phyloP scores from a whole-genome alignment of 306 rosid genomes.

The Vigna radiata region DNA sequence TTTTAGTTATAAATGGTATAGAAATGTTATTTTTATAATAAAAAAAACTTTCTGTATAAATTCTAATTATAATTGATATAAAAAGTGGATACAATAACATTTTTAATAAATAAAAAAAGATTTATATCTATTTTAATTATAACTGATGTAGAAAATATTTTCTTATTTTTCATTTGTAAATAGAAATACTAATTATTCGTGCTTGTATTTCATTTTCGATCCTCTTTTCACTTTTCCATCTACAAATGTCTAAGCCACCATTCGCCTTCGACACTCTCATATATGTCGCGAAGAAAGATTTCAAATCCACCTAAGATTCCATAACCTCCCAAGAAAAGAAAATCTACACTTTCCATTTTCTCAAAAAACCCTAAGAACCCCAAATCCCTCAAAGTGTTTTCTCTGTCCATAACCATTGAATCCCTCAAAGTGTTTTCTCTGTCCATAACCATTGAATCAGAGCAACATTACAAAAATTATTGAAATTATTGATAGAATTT shows the following conservation, averaged over 20 bases:
- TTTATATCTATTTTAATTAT: too few relatives aligned
- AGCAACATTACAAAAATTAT: neutral
- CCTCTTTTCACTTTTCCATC: conserved; percentile 40
- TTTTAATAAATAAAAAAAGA: too few relatives aligned
- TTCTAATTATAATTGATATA: too few relatives aligned
- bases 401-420: too few relatives aligned
- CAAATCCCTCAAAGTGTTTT: conserved; percentile 23
- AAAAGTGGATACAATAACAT: too few relatives aligned
- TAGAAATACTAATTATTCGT: neutral
- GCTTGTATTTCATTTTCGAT: conserved; percentile 46
- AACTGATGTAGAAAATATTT: too few relatives aligned
- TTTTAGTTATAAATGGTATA: too few relatives aligned
- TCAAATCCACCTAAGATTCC: conserved; percentile 3
- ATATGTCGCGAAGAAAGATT: conserved; percentile 70
- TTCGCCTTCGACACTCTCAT: conserved; percentile 82
- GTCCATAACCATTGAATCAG: neutral
- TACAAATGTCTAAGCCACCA: conserved; percentile 62
- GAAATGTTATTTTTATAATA: too few relatives aligned
- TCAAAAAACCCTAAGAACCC: conserved; percentile 52
- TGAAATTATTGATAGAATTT: too few relatives aligned
- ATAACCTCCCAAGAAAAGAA: conserved; percentile 66
- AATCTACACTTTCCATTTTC: conserved; percentile 48
- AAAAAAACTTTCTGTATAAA: too few relatives aligned
- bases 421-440: neutral
- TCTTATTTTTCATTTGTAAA: too few relatives aligned